These are phyloP conservation scores for Nemania sp. DNA, from an alignment of 2,329 filamentous ascomycete species.

Conservation along the genomic window DNA sequence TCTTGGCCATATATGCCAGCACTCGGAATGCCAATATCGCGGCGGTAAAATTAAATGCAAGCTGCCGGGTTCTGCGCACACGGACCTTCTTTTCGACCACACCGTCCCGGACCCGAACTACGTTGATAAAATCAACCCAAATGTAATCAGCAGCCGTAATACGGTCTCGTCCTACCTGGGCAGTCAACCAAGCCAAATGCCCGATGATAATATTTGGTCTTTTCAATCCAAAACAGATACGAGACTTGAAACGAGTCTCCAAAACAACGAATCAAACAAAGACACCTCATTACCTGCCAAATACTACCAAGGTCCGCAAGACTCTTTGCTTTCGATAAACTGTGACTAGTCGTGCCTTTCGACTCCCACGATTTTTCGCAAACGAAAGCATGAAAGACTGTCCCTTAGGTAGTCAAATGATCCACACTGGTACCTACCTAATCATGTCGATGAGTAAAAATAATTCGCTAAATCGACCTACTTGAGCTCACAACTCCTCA, in stretches of 20 bases:
- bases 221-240: constrained; percentile 14
- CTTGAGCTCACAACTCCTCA: not conserved
- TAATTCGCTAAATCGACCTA: constrained; percentile 4
- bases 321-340: not conserved
- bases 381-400: not conserved
- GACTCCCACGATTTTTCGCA: not conserved
- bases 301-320: not conserved
- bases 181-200: constrained; percentile 8
- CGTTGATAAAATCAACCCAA: not conserved
- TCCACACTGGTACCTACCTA: too few relatives aligned
- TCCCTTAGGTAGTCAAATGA: too few relatives aligned
- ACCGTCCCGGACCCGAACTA: not conserved
- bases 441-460: constrained; percentile 2
- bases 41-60: constrained; percentile 39
- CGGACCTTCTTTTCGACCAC: constrained; percentile 22
- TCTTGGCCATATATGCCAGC: constrained; percentile 41
- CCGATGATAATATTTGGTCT: not conserved
- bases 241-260: not conserved
- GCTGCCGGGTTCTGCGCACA: constrained; percentile 30
- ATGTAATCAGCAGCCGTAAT: not conserved
- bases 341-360: not conserved
- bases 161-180: not conserved
- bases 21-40: constrained; percentile 37
- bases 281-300: constrained; percentile 3
- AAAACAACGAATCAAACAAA: not conserved